Evolutionary conservation across 768 basidiomycete genomes (phyloP).

Genomic region (Melanogaster broomeanus): DNA sequence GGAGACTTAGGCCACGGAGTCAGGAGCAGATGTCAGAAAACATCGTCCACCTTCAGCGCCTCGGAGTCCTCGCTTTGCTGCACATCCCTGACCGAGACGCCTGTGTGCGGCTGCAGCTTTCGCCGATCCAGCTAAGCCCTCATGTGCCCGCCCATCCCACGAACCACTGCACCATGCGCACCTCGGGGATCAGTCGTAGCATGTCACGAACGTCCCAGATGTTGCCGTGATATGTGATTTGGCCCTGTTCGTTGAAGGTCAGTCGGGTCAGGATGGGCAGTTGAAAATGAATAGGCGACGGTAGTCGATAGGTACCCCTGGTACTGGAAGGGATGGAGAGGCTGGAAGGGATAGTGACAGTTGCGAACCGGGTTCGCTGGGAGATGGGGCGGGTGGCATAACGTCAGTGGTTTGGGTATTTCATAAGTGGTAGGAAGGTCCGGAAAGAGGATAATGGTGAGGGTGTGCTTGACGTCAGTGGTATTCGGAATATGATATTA

Average conservation of each 20-base stretch:
- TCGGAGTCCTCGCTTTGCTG: not conserved
- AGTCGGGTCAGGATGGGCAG: too few species aligned
- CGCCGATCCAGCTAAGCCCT: constrained; percentile 46
- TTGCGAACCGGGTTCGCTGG: constrained; percentile 24
- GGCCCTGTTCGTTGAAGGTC: constrained; percentile 81
- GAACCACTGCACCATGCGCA: constrained; percentile 69
- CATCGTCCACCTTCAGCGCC: constrained; percentile 1
- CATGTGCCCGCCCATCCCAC: constrained; percentile 60
- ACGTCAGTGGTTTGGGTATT: constrained; percentile 43
- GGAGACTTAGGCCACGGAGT: too few species aligned
- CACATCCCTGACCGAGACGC: not conserved
- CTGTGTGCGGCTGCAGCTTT: constrained; percentile 11
- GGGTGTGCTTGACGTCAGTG: constrained; percentile 78
- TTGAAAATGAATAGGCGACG: constrained; percentile 73
- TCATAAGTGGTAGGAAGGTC: constrained; percentile 55
- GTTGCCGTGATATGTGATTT: constrained; percentile 77
- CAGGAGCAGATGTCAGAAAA: constrained; percentile 7
- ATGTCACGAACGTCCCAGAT: constrained; percentile 82
- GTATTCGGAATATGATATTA: constrained; percentile 48
- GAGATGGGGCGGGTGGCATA: constrained; percentile 33
- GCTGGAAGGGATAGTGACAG: constrained; percentile 29
- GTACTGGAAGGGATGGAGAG: constrained; percentile 54
- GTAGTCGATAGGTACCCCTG: constrained; percentile 59
- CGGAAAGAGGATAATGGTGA: constrained; percentile 75
- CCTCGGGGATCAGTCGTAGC: constrained; percentile 70